Percentiles rank a stretch among this genome's conserved stretches.
phyloP scores from a whole-genome alignment of 2,329 filamentous ascomycete genomes.

The Colletotrichum spinosum region DNA sequence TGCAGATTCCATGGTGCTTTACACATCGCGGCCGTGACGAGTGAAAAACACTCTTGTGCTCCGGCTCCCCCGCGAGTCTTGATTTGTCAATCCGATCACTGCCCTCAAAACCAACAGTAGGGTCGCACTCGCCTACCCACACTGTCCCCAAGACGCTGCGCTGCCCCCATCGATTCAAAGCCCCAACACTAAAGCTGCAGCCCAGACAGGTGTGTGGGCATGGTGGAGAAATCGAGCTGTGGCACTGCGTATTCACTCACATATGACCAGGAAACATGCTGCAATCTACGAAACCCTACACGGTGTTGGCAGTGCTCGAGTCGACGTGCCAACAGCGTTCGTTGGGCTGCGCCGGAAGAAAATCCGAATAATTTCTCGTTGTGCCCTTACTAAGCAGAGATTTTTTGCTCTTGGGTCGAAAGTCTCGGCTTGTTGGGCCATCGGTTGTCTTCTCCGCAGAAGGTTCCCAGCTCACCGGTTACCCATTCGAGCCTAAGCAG shows the following conservation, averaged over 20 bases:
- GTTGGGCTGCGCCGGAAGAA: too few relatives aligned
- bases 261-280: not conserved
- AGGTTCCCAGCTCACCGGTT: slow-evolving; percentile 34
- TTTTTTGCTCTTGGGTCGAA: slow-evolving; percentile 24
- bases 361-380: too few relatives aligned
- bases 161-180: not conserved
- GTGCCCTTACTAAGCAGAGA: too few relatives aligned
- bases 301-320: not conserved
- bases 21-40: too few relatives aligned
- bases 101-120: slow-evolving; percentile 2
- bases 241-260: not conserved
- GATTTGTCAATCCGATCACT: slow-evolving; percentile 14
- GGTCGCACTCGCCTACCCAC: slow-evolving; percentile 1
- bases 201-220: not conserved
- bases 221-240: not conserved
- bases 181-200: not conserved
- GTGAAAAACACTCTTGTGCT: too few relatives aligned
- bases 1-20: not conserved
- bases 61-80: not conserved
- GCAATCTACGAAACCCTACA: not conserved
- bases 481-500: slow-evolving; percentile 35
- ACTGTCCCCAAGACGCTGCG: not conserved
- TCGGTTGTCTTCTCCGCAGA: slow-evolving; percentile 26
- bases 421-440: slow-evolving; percentile 21
- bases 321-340: too few relatives aligned